Evolutionary conservation across 495 filamentous ascomycete genomes (phyloP).

Genomic region (Penicillium samsonianum): DNA sequence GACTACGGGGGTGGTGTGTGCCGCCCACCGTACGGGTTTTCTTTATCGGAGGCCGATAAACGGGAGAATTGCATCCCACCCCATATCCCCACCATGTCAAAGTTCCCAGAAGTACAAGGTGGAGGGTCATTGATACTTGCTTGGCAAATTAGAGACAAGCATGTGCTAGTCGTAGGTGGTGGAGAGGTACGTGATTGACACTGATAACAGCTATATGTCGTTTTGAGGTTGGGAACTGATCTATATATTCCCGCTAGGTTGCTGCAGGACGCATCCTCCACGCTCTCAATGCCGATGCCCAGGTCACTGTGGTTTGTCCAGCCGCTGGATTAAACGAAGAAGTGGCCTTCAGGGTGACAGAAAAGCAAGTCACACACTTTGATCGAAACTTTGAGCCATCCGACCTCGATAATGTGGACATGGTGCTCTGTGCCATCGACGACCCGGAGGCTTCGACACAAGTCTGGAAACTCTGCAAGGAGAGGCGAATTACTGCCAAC

Average conservation of each 20-base stretch:
- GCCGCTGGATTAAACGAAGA: conserved; percentile 80
- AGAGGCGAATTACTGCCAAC: conserved; percentile 81
- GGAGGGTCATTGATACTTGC: conserved; percentile 92
- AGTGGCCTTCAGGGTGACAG: conserved; percentile 75
- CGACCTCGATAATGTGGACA: conserved; percentile 76
- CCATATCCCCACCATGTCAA: conserved; percentile 49
- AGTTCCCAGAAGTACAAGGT: conserved; percentile 79
- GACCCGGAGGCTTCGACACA: conserved; percentile 81
- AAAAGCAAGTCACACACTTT: conserved; percentile 71
- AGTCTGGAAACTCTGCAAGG: conserved; percentile 92
- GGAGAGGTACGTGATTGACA: conserved; percentile 67
- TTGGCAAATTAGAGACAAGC: conserved; percentile 86
- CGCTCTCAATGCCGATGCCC: conserved; percentile 90
- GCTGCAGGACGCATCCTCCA: conserved; percentile 92
- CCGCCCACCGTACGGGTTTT: conserved; percentile 18
- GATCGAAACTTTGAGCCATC: conserved; percentile 78
- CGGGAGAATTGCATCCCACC: conserved; percentile 2
- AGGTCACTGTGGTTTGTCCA: conserved; percentile 82
- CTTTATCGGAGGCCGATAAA: background rate
- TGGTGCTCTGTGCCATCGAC: conserved; percentile 92
- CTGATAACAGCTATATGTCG: background rate
- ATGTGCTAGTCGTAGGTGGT: conserved; percentile 85
- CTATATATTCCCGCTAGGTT: conserved; percentile 58
- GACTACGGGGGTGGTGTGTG: conserved; percentile 19
- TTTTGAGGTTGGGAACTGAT: conserved; percentile 11